Evolutionary conservation across 768 basidiomycete genomes (phyloP).

Genomic region (Naganishia vishniacii): DNA sequence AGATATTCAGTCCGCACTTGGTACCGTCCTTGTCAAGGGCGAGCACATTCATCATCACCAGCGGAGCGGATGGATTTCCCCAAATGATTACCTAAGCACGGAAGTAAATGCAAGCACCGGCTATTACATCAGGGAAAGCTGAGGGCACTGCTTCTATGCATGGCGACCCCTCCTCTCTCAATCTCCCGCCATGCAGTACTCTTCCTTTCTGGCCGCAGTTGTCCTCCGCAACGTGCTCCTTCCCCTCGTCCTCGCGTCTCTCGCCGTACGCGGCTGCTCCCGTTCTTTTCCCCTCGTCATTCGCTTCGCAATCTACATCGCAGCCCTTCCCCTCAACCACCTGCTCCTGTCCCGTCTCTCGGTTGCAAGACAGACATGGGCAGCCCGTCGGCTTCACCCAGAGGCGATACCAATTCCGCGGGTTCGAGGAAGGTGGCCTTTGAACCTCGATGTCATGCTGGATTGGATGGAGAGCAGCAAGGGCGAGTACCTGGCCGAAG

Average conservation of each 20-base stretch:
- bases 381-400: constrained; percentile 19
- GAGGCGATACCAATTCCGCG: constrained; percentile 27
- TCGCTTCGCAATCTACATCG: constrained; percentile 20
- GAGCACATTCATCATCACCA: too few relatives aligned
- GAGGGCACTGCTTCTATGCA: too few relatives aligned
- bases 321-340: constrained; percentile 30
- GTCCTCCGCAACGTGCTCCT: neutral
- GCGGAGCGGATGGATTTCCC: too few relatives aligned
- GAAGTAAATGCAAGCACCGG: too few relatives aligned
- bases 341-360: constrained; percentile 25
- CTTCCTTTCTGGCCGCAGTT: neutral
- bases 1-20: too few relatives aligned
- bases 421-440: constrained; percentile 36
- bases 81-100: too few relatives aligned
- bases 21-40: too few relatives aligned
- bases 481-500: constrained; percentile 41
- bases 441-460: constrained; percentile 40
- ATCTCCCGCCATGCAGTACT: neutral
- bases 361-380: neutral
- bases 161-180: too few relatives aligned
- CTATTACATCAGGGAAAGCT: too few relatives aligned
- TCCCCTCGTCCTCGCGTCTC: neutral
- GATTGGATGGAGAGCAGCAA: constrained; percentile 39
- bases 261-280: neutral
- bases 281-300: too few relatives aligned